A percentile compares a stretch with the other conserved stretches of the same genome.
Evolutionary conservation across 257 asterid species (phyloP).

Genomic region (Rauvolfia tetraphylla): DNA sequence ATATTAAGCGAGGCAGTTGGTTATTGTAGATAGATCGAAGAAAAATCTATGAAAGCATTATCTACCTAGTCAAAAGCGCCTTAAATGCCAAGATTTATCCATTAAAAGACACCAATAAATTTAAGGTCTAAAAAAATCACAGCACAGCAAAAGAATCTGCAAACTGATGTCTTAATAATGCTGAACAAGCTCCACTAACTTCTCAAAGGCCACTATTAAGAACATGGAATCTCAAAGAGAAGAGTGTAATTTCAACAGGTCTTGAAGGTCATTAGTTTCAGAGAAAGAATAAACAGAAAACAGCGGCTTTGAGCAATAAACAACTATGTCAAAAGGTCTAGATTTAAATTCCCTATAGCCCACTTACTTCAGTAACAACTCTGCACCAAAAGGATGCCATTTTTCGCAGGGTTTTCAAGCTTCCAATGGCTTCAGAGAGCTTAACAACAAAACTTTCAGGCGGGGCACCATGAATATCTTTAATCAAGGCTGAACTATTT

Average conservation of each 20-base stretch:
- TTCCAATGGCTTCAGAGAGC: conserved; percentile 89
- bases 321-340: neutral
- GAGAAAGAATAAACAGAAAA: neutral
- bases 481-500: conserved; percentile 55
- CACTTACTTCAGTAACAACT: conserved; percentile 84
- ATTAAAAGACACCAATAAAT: neutral
- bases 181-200: neutral
- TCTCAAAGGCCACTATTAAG: neutral
- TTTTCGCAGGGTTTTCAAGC: conserved; percentile 76
- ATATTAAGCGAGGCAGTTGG: neutral
- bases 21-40: neutral
- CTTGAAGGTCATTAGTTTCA: neutral
- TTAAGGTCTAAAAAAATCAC: neutral
- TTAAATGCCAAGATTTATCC: neutral
- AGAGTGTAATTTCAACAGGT: neutral
- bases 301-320: neutral
- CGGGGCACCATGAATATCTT: conserved; percentile 96
- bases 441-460: conserved; percentile 79
- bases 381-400: conserved; percentile 88
- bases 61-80: too few relatives aligned
- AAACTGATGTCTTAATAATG: neutral
- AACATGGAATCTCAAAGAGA: neutral
- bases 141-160: neutral
- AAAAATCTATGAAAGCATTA: neutral
- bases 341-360: conserved; percentile 14